Evolutionary conservation across 2,329 filamentous ascomycete genomes (phyloP).

Genomic region (Thelonectria olida): DNA sequence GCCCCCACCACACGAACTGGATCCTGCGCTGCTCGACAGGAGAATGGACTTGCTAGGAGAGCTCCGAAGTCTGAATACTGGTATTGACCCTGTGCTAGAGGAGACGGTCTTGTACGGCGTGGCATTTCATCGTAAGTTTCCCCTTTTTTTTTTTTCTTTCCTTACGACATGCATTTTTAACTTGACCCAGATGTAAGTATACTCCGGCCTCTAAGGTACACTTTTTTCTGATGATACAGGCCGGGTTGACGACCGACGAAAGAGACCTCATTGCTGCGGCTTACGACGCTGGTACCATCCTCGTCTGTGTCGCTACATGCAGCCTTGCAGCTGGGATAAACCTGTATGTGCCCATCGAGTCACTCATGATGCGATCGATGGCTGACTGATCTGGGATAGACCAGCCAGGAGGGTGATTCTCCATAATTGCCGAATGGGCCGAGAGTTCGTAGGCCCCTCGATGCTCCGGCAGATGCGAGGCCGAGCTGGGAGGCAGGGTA

Average conservation of each 20-base stretch:
- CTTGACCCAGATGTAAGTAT: slow-evolving; percentile 47
- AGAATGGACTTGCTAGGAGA: slow-evolving; percentile 73
- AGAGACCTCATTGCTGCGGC: slow-evolving; percentile 75
- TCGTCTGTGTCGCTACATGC: slow-evolving; percentile 79
- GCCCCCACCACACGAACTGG: slow-evolving; percentile 59
- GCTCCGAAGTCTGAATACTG: slow-evolving; percentile 71
- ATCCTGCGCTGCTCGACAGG: slow-evolving; percentile 60
- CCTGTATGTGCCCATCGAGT: slow-evolving; percentile 50
- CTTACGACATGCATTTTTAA: slow-evolving; percentile 11
- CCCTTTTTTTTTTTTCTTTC: neutral
- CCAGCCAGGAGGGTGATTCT: slow-evolving; percentile 78
- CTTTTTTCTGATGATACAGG: slow-evolving; percentile 50
- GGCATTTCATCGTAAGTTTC: slow-evolving; percentile 72
- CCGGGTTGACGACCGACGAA: slow-evolving; percentile 78
- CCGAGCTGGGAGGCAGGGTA: slow-evolving; percentile 80
- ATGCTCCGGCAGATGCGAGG: slow-evolving; percentile 86
- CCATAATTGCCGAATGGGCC: slow-evolving; percentile 79
- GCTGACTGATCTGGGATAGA: slow-evolving; percentile 37
- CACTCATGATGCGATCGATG: neutral
- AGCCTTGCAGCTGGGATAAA: slow-evolving; percentile 88
- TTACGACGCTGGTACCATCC: slow-evolving; percentile 74
- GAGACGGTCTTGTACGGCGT: slow-evolving; percentile 73
- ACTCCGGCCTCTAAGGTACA: neutral
- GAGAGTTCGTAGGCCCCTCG: slow-evolving; percentile 78
- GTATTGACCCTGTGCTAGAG: slow-evolving; percentile 71